phyloP scores from a whole-genome alignment of 1,284 basidiomycete genomes.

The Marasmius fiardii region DNA sequence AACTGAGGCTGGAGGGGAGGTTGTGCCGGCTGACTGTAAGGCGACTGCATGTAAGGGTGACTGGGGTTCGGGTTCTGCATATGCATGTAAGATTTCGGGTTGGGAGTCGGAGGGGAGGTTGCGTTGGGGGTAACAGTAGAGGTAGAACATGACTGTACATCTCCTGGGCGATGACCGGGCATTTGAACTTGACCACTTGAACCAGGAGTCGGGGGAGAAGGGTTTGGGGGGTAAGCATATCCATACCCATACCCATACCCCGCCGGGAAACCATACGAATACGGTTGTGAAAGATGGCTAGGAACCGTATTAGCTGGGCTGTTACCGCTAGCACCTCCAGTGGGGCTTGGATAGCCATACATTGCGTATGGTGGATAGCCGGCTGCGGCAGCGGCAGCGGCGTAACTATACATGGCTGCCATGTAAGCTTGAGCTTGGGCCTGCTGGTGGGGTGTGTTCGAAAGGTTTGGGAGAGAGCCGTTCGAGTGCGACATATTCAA shows the following conservation, averaged over 20 bases:
- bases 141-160: neutral
- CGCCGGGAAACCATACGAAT: neutral
- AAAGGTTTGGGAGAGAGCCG: neutral
- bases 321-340: neutral
- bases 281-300: neutral
- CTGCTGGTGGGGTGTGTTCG: neutral
- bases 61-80: neutral
- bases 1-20: constrained; percentile 31
- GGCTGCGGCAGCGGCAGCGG: neutral
- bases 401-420: constrained; percentile 3
- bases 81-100: neutral
- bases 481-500: neutral
- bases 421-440: neutral
- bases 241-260: constrained; percentile 2
- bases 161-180: neutral
- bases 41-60: neutral
- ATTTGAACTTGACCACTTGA: neutral
- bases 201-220: neutral
- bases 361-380: neutral
- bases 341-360: neutral
- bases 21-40: constrained; percentile 9
- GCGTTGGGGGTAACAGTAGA: neutral
- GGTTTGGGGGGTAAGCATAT: neutral
- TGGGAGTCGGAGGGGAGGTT: neutral
- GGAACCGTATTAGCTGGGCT: neutral